Base-by-base conservation (phyloP, 768 basidiomycete species). In the Hydnum rufescens region DNA sequence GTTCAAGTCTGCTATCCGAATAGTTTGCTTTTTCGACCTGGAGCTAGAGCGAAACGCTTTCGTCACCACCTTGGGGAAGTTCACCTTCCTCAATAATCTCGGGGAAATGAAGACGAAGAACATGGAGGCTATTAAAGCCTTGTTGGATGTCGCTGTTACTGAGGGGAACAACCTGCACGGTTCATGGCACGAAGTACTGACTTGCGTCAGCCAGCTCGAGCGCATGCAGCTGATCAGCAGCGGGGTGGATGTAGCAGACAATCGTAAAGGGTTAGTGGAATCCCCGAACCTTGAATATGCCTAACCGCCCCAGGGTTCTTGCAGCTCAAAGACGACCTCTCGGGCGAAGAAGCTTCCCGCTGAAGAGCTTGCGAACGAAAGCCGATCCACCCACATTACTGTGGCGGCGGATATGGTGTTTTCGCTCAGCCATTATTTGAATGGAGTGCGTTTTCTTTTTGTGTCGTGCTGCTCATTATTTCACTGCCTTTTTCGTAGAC, bases 361-460 rank as follows among this genome's bases (percentile, higher is more conserved):
- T 16, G 95, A 97, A 64, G 93, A 96, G 62, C 72, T 99, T 23
- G 95, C 92, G 0, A 89, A 88, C 55, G 95, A 96, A 66, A 92
- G 93, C 61, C 75, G 92, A 49, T 97, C 95, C 8, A 90, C 89
- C 0, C 92, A 97, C 63, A 95, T 99, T 57, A 97, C 93, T 0
- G 93, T 97, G 39, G 92, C 95, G 1, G 88, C 95, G 4, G 95
- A 99, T 63, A 96, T 96, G 90, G 90, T 99, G 30, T 99, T 99
- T 67, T 96, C 92, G 4, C 70, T 88, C 6, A 93, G 89, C 57
- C 89, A 92, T 61, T 87, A 87, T 60, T 70, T 99, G 30, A 87
- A 89, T 30, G 95, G 95, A 49, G 93, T 96, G 67, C 2, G 13
- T 25, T 2, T 4, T 25, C 13, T 25, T 18, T 30, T 26, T 54